Evolutionary conservation across 345 rosid genomes (phyloP).

Genomic region (Brassica juncea): DNA sequence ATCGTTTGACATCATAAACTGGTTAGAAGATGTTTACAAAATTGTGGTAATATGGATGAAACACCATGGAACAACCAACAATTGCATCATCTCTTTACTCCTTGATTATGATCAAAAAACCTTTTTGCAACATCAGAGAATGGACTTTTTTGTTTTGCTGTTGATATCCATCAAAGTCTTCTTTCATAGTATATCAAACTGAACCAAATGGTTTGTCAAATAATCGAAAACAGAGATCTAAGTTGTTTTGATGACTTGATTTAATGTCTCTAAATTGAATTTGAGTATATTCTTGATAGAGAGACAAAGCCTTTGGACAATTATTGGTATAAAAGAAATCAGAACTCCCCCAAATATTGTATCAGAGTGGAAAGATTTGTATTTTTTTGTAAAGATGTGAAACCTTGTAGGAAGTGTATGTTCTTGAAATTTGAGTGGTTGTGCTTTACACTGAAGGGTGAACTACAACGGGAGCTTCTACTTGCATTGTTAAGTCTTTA

Average conservation of each 20-base stretch:
- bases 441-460: slow-evolving; percentile 27
- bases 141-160: not conserved
- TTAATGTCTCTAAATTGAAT: not conserved
- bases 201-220: slow-evolving; percentile 14
- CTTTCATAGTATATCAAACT: not conserved
- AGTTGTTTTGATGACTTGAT: not conserved
- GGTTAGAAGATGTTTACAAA: slow-evolving; percentile 18
- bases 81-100: slow-evolving; percentile 25
- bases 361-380: not conserved
- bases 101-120: slow-evolving; percentile 5
- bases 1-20: slow-evolving; percentile 12
- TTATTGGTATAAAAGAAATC: not conserved
- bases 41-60: slow-evolving; percentile 22
- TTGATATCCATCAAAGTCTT: not conserved
- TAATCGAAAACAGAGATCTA: not conserved
- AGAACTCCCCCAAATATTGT: not conserved
- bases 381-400: slow-evolving; percentile 32
- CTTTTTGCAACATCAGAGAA: slow-evolving; percentile 18
- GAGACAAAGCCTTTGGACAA: not conserved
- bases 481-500: slow-evolving; percentile 71
- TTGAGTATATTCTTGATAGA: not conserved
- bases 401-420: slow-evolving; percentile 34
- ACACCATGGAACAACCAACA: slow-evolving; percentile 22
- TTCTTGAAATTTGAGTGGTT: slow-evolving; percentile 23
- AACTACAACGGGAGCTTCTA: slow-evolving; percentile 68